These are phyloP conservation scores for Pseudotsuga menziesii DNA, from an alignment of 75 land plant genomes.

Conservation along the genomic window DNA sequence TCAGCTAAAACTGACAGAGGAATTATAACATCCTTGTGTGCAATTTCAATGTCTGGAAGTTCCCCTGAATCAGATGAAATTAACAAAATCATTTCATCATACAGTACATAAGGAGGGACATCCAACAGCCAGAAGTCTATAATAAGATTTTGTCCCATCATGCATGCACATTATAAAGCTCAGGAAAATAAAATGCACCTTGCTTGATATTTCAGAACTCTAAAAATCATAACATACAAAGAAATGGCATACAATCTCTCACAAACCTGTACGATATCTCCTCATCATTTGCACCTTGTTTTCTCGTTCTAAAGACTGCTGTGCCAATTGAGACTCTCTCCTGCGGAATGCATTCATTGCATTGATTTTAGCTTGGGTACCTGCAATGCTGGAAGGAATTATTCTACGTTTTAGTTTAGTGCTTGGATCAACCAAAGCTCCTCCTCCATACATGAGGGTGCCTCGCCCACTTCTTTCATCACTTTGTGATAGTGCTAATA, in stretches of 20 bases:
- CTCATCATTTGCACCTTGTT: constrained; percentile 48
- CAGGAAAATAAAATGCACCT: not conserved
- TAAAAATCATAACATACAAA: not conserved
- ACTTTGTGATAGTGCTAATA: constrained; percentile 26
- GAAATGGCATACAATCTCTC: not conserved
- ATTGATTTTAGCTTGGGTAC: constrained; percentile 25
- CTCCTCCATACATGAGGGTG: not conserved
- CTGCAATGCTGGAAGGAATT: constrained; percentile 18
- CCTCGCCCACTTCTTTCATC: constrained; percentile 7
- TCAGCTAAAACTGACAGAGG: constrained; percentile 44
- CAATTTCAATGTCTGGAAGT: constrained; percentile 52
- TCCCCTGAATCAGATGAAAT: constrained; percentile 33
- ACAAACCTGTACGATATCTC: constrained; percentile 39
- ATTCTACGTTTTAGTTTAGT: constrained; percentile 23
- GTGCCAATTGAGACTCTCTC: constrained; percentile 27
- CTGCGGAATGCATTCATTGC: constrained; percentile 29
- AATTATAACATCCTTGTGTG: constrained; percentile 34
- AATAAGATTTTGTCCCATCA: not conserved
- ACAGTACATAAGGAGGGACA: not conserved
- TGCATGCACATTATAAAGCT: not conserved
- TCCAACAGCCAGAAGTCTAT: not conserved
- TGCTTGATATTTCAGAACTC: not conserved
- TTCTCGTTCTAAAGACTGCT: constrained; percentile 42
- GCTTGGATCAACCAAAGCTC: constrained; percentile 12
- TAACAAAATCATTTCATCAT: constrained; percentile 2